Base-by-base conservation (phyloP, 2,329 filamentous ascomycete species). In the Diaporthe citrichinensis region DNA sequence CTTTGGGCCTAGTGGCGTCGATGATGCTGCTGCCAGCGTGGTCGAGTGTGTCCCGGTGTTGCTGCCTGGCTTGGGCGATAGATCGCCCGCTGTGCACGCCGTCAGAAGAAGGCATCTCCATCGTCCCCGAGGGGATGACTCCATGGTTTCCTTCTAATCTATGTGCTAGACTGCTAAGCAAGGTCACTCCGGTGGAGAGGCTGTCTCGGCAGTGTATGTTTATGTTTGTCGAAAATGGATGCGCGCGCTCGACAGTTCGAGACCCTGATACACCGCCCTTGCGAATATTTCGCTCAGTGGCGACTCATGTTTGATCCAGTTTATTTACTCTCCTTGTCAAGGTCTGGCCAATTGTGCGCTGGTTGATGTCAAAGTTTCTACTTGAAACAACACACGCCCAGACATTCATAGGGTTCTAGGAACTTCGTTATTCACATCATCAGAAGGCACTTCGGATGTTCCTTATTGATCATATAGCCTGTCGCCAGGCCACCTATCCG, bases 301-400 rank as follows among this genome's bases (percentile, higher is more conserved):
- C 65, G 65, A 69, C n/a, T 69, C 65, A 69, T 69, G 49, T 39
- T 55, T 69, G 46, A 36, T 68, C 46, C 65, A 39, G 36, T 41
- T 69, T 34, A 55, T 25, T 46, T 41, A n/a, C 65, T 51, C 31
- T 68, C 31, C 46, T 68, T 36, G 31, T 53, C 65, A 31, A 6
- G 3, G 23, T 41, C 65, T 31, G 34, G 34, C 65, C 49, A 69
- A 55, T 69, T 55, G 34, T 55, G 49, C 34, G 65, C 10, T 55
- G 46, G 23, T 55, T 55, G 49, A 23, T 69, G 49, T 55, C 65
- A 69, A 31, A 55, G 15, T 53, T 55, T 55, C n/a, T 36, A 55
- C n/a, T 39, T 41, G 65, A 69, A 69, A 69, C 65, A 6, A 34
- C 34, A 31, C n/a, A 3, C 15, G 49, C 46, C 15, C 34, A 69